Evolutionary conservation across 2,329 filamentous ascomycete genomes (phyloP), one percentile per base, ranked within the genome.

Genomic region (Acarospora socialis): DNA sequence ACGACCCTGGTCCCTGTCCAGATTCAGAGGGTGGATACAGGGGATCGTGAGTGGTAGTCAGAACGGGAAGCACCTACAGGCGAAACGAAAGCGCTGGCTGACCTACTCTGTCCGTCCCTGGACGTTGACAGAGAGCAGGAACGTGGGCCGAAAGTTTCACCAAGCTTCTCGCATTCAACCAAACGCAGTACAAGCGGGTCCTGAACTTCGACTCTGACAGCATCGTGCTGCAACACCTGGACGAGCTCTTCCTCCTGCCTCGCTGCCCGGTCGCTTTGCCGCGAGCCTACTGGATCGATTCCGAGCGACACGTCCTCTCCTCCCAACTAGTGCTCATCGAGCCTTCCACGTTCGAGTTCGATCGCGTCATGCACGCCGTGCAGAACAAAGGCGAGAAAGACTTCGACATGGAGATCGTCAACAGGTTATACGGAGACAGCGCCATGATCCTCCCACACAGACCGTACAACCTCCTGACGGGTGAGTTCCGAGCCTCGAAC

Each of bases 201-300:
- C 57, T 74, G 20, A 59, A 65, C 30, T 53, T 74, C 27, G 70
- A 81, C 48, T 76, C 73, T 6, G 77, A 82, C 45, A 61, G 70
- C 14, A 68, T 68, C 1, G 54, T 82, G 3, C 61, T 78, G 3
- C 60, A 73, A 37, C 54, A 61, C 14, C 67, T 82, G 61, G 78
- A 83, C 43, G 76, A 81, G 33, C 61, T 82, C 0, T 83, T 83
- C 53, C 64, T 77, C 17, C 58, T 78, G 1, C 78, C 77, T 0
- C 49, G 57, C 1, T 63, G 66, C 1, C 58, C 66, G 1, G 64
- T 77, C 3, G 76, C 76, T 3, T 75, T 81, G 66, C 74, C 77
- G 1, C 68, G 73, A 19, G 78, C 77, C 6, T 81, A 82, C 50
- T 82, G 77, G 77, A 57, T 72, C 2, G 59, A 68, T 4, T 67